Evolutionary conservation across 2,329 filamentous ascomycete genomes (phyloP), one percentile per base, ranked within the genome.

Genomic region (Catunica adiposa): DNA sequence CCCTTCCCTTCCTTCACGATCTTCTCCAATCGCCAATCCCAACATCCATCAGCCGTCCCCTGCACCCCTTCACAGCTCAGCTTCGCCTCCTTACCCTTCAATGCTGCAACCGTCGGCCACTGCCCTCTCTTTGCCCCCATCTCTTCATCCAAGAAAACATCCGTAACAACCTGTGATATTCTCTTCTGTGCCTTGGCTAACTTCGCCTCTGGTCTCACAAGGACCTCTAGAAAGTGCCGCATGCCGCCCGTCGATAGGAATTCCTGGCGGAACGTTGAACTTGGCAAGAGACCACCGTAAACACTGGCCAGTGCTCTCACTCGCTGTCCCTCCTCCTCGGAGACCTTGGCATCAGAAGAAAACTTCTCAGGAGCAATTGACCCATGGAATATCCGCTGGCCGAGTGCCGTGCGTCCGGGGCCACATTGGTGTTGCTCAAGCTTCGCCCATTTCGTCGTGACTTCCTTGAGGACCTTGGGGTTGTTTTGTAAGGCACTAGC

Each of bases 101-200:
- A 61, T 51, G 66, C 66, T 3, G 62, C 60, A 20, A 60, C 62
- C 22, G 60, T 68, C 0, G 79, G 79, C 78, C 78, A 83, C 59
- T 77, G 67, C 0, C 78, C 77, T 17, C 74, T 60, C 23, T 69
- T 68, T 1, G 80, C 80, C 42, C 80, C 79, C 72, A 82, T 80
- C 56, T 76, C 72, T 59, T 75, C 73, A 62, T 85, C 81, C n/a
- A 85, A 68, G 63, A 84, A 85, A 58, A 73, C 80, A 62, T 85
- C 82, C 34, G 77, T 70, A 26, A 83, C 71, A 56, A 84, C 70
- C 58, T 79, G 71, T 1, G 75, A 78, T 23, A 76, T 73, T 62
- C 75, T 78, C 57, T 71, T 72, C 63, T 76, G 72, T 4, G 76
- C 72, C 1, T 67, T 63, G 14, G 71, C 71, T 69, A 79, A 78